Conservation (phyloP, 106 monocot species). For the Narthecium ossifragum region DNA sequence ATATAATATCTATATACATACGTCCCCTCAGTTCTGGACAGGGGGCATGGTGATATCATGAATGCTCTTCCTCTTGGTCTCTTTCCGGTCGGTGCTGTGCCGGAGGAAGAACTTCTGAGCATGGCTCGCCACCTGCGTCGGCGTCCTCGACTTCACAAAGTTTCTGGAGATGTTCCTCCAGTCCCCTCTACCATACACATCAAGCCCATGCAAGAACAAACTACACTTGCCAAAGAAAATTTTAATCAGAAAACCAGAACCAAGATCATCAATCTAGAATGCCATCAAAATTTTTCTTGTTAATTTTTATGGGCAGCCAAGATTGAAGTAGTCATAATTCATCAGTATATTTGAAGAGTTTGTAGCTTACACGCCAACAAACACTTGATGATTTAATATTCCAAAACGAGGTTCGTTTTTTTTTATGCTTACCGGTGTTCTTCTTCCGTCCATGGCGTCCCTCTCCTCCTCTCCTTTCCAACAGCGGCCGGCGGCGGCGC, state of each 20-base stretch:
- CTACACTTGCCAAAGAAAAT: too few relatives aligned
- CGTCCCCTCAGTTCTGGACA: too few relatives aligned
- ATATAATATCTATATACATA: too few relatives aligned
- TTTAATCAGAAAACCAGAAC: background rate
- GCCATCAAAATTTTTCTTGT: background rate
- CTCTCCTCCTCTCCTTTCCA: constrained; percentile 1
- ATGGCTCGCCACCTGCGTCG: background rate
- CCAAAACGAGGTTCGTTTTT: too few relatives aligned
- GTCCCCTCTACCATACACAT: background rate
- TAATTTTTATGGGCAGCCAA: too few relatives aligned
- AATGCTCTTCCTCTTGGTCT: too few relatives aligned
- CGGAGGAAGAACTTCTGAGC: background rate
- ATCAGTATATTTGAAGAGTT: too few relatives aligned
- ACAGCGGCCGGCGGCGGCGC: too few relatives aligned
- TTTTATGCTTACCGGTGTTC: constrained; percentile 1
- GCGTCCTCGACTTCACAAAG: background rate
- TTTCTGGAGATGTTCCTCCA: background rate
- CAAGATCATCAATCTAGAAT: background rate
- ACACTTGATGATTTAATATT: background rate
- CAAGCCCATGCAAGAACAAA: too few relatives aligned
- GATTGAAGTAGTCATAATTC: too few relatives aligned
- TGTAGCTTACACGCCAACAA: too few relatives aligned
- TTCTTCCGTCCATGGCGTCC: constrained; percentile 6
- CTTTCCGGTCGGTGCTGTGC: background rate
- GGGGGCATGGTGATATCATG: background rate